Base-by-base conservation (phyloP, 148 eudicot species). In the Amaranthus hypochondriacus region DNA sequence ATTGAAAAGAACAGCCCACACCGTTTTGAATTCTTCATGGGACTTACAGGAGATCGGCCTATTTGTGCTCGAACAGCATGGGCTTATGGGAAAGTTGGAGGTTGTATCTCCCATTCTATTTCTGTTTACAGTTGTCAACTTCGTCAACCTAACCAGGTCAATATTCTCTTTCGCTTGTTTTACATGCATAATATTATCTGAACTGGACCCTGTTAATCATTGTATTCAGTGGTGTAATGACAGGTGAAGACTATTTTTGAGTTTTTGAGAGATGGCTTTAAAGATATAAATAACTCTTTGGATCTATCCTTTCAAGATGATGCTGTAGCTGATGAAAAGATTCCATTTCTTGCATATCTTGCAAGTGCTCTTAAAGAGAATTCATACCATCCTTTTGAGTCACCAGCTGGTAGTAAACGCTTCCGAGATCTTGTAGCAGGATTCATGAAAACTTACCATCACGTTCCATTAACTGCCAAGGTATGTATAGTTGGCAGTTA, bases 11-110 rank as follows among this genome's bases (percentile, higher is more conserved):
- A 87, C 69, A 95, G 97, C 82, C 97, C 88, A 68, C 98, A 95
- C 71, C 97, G 98, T 74, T 95, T 95, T 84, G 98, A 95, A 84
- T 95, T 95, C 80, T 95, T 95, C 87, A 95, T 95, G 98, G 98
- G 98, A 72, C 90, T 86, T 66, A 89, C 82, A 60, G 98, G 98
- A 65, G 98, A 95, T 82, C 93, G 84, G 64, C 97, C 98, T 56
- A 90, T 95, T 75, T 95, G 98, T 87, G 98, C 98, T 77, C 91
- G 98, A 69, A 92, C 98, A 52, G 98, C 98, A 61, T 95, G 97
- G 98, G 98, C 98, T 55, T 95, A 89, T 76, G 97, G 97, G 73
- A 95, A 92, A 78, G 81, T 92, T 68, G 98, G 98, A 66, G 98
- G 98, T 73, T 87, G 89, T 53, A 92, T 95, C 75, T 90, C 98